Evolutionary conservation across 2,329 filamentous ascomycete species (phyloP).

Genomic region (Samsoniella hepiali): DNA sequence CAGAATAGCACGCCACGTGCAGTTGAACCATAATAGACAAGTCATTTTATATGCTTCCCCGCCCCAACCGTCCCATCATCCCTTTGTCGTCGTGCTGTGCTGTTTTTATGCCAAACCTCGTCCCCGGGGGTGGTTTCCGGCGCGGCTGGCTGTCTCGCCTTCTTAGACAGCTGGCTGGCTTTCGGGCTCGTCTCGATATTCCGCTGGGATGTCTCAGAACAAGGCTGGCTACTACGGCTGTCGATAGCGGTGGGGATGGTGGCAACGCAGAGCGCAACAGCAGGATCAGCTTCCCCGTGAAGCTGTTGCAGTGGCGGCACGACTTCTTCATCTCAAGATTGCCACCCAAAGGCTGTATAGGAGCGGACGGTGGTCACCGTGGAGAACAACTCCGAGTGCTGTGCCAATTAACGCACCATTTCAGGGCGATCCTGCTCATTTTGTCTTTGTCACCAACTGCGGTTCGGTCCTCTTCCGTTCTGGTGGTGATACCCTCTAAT

Average conservation of each 20-base stretch:
- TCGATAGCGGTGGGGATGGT: not conserved
- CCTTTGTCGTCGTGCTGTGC: not conserved
- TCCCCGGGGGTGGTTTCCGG: not conserved
- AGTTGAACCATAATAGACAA: slow-evolving; percentile 8
- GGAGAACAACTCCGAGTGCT: not conserved
- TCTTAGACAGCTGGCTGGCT: not conserved
- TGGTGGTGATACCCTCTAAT: not conserved
- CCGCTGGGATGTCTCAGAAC: slow-evolving; percentile 3
- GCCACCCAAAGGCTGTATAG: not conserved
- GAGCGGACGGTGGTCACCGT: not conserved
- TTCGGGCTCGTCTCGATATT: not conserved
- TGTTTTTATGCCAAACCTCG: not conserved
- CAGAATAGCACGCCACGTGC: slow-evolving; percentile 11
- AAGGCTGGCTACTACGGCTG: not conserved
- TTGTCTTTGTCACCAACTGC: not conserved
- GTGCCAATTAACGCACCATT: not conserved
- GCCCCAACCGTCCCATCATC: not conserved
- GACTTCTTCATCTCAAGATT: not conserved
- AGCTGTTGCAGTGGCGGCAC: not conserved
- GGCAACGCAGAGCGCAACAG: not conserved
- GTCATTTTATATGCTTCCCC: not conserved
- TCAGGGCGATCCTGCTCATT: too few relatives aligned
- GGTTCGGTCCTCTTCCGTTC: not conserved
- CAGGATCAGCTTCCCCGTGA: not conserved
- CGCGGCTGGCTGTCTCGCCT: not conserved